Conservation (phyloP, 345 rosid species). For the Nasturtium officinale region DNA sequence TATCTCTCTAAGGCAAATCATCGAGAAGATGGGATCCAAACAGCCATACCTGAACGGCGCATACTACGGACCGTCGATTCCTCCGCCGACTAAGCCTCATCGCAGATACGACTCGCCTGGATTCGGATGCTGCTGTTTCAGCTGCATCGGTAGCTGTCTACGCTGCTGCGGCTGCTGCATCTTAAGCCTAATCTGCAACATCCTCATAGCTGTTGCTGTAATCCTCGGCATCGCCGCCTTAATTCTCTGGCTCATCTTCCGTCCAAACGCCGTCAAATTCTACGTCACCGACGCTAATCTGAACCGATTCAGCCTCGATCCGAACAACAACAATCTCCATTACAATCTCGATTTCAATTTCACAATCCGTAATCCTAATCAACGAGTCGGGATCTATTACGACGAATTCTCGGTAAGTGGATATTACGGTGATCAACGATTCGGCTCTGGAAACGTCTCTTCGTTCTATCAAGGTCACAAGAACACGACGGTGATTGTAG, state of each 20-base stretch:
- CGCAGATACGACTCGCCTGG: constrained; percentile 50
- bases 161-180: constrained; percentile 61
- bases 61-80: constrained; percentile 70
- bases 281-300: constrained; percentile 53
- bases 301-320: constrained; percentile 46
- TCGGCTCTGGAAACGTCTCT: constrained; percentile 30
- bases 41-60: constrained; percentile 59
- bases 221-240: constrained; percentile 48
- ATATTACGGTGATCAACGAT: constrained; percentile 49
- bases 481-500: constrained; percentile 52
- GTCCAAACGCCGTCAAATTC: constrained; percentile 60
- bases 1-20: constrained; percentile 33
- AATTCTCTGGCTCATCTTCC: constrained; percentile 64
- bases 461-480: constrained; percentile 81
- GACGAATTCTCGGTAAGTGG: constrained; percentile 51
- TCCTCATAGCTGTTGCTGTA: constrained; percentile 47
- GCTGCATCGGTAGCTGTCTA: constrained; percentile 55
- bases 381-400: constrained; percentile 57
- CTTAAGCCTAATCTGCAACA: constrained; percentile 52
- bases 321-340: constrained; percentile 46
- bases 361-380: constrained; percentile 67
- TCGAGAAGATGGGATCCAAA: constrained; percentile 40
- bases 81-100: constrained; percentile 47
- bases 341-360: constrained; percentile 55
- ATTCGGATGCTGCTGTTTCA: constrained; percentile 48